Conservation (phyloP, 2,329 filamentous ascomycete species). For the Ophiocordyceps camponoti-rufipedis region DNA sequence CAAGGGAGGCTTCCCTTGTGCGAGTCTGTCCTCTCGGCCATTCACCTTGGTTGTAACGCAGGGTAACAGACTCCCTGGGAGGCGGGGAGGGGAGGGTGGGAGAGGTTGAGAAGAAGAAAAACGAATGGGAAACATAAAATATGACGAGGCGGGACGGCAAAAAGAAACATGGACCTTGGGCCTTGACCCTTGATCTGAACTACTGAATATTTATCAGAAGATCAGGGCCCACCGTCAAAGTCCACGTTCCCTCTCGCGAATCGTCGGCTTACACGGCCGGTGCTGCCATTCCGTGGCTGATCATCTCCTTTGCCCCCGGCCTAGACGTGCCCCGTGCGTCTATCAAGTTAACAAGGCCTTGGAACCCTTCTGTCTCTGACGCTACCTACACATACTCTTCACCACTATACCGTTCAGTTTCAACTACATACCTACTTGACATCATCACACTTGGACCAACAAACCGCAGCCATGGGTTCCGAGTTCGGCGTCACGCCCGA, state of each 20-base stretch:
- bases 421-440: background rate
- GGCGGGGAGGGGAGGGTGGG: too few relatives aligned
- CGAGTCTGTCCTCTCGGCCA: too few relatives aligned
- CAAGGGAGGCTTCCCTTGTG: too few relatives aligned
- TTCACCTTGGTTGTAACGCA: too few relatives aligned
- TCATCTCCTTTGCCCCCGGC: background rate
- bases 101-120: background rate
- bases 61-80: too few relatives aligned
- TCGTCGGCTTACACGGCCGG: background rate
- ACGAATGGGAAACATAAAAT: background rate
- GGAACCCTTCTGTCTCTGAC: background rate
- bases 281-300: background rate
- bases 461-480: conserved; percentile 7
- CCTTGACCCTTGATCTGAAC: background rate
- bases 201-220: background rate
- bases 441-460: background rate
- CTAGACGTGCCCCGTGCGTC: too few relatives aligned
- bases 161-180: background rate
- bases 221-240: background rate
- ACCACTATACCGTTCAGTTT: too few relatives aligned
- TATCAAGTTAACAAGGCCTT: too few relatives aligned
- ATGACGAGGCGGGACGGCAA: background rate
- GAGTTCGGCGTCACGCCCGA: conserved; percentile 8
- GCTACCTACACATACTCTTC: too few relatives aligned
- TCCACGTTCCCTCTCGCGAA: background rate